phyloP scores from a whole-genome alignment of 139 green algal species.

The Coelastrella sp. region DNA sequence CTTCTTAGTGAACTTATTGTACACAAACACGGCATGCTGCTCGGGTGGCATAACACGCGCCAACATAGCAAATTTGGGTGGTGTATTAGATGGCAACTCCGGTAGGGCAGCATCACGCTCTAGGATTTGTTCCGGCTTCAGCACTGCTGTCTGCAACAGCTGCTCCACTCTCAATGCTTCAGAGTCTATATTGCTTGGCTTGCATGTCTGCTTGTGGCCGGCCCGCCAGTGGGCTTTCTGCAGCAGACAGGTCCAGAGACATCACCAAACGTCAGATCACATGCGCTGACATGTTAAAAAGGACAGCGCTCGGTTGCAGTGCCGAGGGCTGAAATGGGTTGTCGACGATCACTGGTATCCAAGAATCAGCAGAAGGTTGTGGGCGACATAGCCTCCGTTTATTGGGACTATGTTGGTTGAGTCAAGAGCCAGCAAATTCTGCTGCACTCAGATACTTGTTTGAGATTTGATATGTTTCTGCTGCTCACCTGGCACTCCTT shows the following conservation, averaged over 20 bases:
- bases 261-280: too few relatives aligned
- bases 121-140: slow-evolving; percentile 17
- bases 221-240: slow-evolving; percentile 18
- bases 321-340: too few relatives aligned
- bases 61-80: not conserved
- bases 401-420: too few relatives aligned
- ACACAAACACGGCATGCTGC: not conserved
- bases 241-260: too few relatives aligned
- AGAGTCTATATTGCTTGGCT: not conserved
- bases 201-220: slow-evolving; percentile 9
- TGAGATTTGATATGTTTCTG: too few relatives aligned
- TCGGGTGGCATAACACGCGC: not conserved
- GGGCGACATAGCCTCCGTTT: too few relatives aligned
- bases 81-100: not conserved
- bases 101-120: not conserved
- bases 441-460: too few relatives aligned
- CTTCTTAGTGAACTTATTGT: not conserved
- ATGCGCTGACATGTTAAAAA: too few relatives aligned
- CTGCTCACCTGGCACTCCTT: slow-evolving; percentile 25
- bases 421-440: too few relatives aligned
- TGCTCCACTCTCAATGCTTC: not conserved
- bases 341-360: too few relatives aligned
- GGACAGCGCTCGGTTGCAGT: too few relatives aligned
- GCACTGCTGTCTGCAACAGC: not conserved
- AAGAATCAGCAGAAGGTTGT: too few relatives aligned